Base-by-base conservation (phyloP, 176 grass and related monocot species). In the Canna indica region DNA sequence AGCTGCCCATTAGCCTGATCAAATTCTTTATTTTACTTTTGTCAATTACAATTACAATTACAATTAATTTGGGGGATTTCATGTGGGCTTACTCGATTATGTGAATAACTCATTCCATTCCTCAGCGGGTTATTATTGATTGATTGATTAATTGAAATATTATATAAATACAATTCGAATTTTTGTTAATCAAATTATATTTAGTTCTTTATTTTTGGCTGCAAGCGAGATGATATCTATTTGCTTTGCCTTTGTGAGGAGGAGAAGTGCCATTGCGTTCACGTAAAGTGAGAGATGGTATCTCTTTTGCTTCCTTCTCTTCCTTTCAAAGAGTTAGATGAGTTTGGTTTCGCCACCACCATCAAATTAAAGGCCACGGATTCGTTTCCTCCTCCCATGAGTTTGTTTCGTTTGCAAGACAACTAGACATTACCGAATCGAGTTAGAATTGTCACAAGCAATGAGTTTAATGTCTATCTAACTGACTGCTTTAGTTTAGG, bases 301-400 rank as follows among this genome's bases (percentile, higher is more conserved):
- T 38, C 16, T 57, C 67, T 71, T 45, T 46, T 36, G 16, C 30
- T 20, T 22, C 13, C 28, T 18, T 63, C 35, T 62, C 58, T 73
- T 29, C 29, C 35, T 53, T 47, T 54, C 25, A 18, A 53, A 71
- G 73, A 71, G 54, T 56, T 30, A 1, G 75, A 35, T 30, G 16
- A n/a, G 75, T 57, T 69, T 77, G 75, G 75, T 77, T 69, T 58
- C 48, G 54, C 65, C 65, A 59, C 64, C 75, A 60, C 65, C 75
- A 69, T 36, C 33, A 16, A 20, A 17, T 7, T 36, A 69, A 69
- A 54, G 36, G 75, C 75, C 47, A 1, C n/a, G 75, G 75, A 69
- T 77, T 69, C 59, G 75, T 64, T 66, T 53, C 35, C 15, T 31
- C 29, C 33, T 5, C 28, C 36, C 44, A 30, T 47, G 50, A 69